Evolutionary conservation across 192 early-diverging fungal genomes (phyloP), one percentile per base, ranked within the genome.

Genomic region (Chytriomyces hyalinus): DNA sequence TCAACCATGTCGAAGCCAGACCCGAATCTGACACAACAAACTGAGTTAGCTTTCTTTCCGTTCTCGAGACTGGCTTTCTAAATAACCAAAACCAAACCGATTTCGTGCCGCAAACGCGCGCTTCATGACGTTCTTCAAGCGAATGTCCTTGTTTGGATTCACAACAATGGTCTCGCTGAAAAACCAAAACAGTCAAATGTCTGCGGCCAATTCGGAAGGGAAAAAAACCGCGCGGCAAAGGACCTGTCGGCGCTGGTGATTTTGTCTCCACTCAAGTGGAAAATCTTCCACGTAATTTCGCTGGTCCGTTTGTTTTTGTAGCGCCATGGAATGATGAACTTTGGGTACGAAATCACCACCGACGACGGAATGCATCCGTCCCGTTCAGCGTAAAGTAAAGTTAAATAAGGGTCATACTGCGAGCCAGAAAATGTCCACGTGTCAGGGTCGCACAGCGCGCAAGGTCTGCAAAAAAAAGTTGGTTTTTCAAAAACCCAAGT

Each of bases 311-410:
- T 65, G 78, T 83, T 85, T 22, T 80, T 76, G 70, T 85, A 87
- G 9, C 86, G 78, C 86, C 86, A 87, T 5, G 86, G 86, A 20
- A 87, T 75, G 53, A 84, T 80, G 48, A 87, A 85, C 73, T 82
- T 80, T 20, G 77, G 75, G 36, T 75, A 61, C 7, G 43, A 36
- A n/a, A 72, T 49, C 22, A 75, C 69, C 17, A 81, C 69, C 22
- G 69, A 74, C n/a, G 81, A 82, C 4, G 82, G 80, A 61, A 87
- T 87, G 76, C 85, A 87, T 1, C 85, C 85, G 53, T 87, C 85
- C 13, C 61, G 78, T 22, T 63, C 51, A 13, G 85, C 82, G 59
- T 87, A 87, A 0, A 87, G 61, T 7, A 66, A 72, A 6, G 84
- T 70, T 15, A 86, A 48, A 49, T 13, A 64, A 1, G 84, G 81